phyloP scores from a whole-genome alignment of 2,329 filamentous ascomycete genomes.

The Lecanicillium sp. region DNA sequence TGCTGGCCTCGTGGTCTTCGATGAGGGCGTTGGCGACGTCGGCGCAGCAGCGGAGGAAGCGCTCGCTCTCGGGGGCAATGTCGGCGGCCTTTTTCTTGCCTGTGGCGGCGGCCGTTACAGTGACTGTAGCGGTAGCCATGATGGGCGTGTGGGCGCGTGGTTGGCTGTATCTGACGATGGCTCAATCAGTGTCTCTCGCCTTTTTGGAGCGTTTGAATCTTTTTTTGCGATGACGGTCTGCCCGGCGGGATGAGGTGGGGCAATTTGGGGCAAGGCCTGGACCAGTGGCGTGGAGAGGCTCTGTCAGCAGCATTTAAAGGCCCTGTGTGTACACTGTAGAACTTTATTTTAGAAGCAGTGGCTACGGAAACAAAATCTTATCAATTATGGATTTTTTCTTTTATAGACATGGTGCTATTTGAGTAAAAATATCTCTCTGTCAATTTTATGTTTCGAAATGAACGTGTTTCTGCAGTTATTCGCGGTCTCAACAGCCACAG shows the following conservation, averaged over 20 bases:
- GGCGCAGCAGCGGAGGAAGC: slow-evolving; percentile 88
- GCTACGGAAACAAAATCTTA: too few relatives aligned
- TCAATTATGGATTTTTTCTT: too few relatives aligned
- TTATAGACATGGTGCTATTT: too few relatives aligned
- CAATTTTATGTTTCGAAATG: too few relatives aligned
- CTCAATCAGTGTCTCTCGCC: neutral
- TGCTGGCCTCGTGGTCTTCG: slow-evolving; percentile 81
- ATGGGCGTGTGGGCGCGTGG: neutral
- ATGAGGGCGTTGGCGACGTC: slow-evolving; percentile 93
- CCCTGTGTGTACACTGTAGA: too few relatives aligned
- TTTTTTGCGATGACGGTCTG: slow-evolving; percentile 3
- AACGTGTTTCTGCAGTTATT: too few relatives aligned
- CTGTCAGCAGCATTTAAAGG: too few relatives aligned
- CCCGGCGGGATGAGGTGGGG: slow-evolving; percentile 7
- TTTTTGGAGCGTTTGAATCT: neutral
- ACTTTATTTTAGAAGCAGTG: too few relatives aligned
- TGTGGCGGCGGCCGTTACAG: slow-evolving; percentile 55
- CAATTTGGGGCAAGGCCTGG: too few relatives aligned
- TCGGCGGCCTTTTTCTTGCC: slow-evolving; percentile 65
- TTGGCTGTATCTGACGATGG: neutral
- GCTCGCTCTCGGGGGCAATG: slow-evolving; percentile 86
- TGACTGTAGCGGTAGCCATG: slow-evolving; percentile 48
- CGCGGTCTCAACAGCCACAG: too few relatives aligned
- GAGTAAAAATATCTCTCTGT: too few relatives aligned
- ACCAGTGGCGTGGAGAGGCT: slow-evolving; percentile 3